Evolutionary conservation across 495 filamentous ascomycete genomes (phyloP), one percentile per base, ranked within the genome.

Genomic region (Tuber aestivum): DNA sequence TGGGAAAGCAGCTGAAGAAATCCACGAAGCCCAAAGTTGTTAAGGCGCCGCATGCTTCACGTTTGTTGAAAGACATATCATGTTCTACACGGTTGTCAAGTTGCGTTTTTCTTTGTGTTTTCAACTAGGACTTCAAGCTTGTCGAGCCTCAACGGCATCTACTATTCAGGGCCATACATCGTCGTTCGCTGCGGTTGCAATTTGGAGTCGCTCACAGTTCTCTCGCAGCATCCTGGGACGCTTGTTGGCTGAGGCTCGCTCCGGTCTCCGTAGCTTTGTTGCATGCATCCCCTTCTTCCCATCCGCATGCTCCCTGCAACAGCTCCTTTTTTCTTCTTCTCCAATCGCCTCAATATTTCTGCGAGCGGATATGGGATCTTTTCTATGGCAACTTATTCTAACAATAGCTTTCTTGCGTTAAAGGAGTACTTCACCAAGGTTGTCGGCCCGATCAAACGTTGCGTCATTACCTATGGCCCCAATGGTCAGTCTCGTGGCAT

Each of bases 351-450:
- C 70, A 41, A 42, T 44, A 74, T 74, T 71, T 76, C 75, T 74
- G 45, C 72, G 37, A 71, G 76, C 72, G 74, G 73, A 77, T 77
- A 70, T 41, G 75, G 78, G 70, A 72, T 76, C 76, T 75, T 83
- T 83, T 75, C 48, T 70, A 71, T 70, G 74, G 72, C 79, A 69
- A 70, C 77, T 69, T 41, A 76, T 83, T 83, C 81, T 83, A 82
- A 83, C 82, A 81, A 76, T 69, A 83, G 75, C 77, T 81, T 81
- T 82, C 79, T 73, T 80, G 41, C 70, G 75, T 72, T 77, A 86
- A 95, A 99, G 95, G 95, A 98, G 86, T 99, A 97, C 85, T 97
- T 99, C 86, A 84, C 86, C 82, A 92, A 93, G 84, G 91, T 92
- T 82, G 89, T 96, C 86, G 96, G 95, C 69, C 91, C 92, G 71